Conservation (phyloP, 257 asterid species). For the Penstemon davidsonii region DNA sequence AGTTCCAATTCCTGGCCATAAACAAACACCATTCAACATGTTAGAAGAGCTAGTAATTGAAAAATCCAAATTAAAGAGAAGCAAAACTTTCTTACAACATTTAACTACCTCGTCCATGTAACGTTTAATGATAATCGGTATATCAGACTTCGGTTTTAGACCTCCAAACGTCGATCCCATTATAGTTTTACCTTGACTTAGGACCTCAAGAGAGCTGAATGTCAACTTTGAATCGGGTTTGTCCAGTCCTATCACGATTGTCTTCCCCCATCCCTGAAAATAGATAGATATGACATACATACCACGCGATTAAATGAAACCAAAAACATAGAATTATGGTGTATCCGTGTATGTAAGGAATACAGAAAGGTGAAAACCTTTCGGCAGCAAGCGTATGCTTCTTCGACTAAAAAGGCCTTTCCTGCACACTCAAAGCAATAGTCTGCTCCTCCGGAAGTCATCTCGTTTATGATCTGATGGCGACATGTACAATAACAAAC, state of each 20-base stretch:
- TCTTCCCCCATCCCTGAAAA: constrained; percentile 86
- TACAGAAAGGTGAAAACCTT: constrained; percentile 43
- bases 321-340: not conserved
- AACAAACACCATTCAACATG: not conserved
- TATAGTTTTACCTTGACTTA: constrained; percentile 45
- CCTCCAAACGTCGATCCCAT: constrained; percentile 63
- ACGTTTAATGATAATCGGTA: constrained; percentile 56
- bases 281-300: not conserved
- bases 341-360: not conserved
- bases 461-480: constrained; percentile 59
- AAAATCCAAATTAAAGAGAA: not conserved
- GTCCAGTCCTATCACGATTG: constrained; percentile 68
- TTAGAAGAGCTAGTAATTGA: not conserved
- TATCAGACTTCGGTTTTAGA: constrained; percentile 76
- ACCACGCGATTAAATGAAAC: not conserved
- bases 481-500: not conserved
- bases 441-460: constrained; percentile 92
- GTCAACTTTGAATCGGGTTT: constrained; percentile 52
- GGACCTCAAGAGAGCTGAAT: constrained; percentile 44
- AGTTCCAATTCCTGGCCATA: constrained; percentile 59
- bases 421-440: constrained; percentile 95
- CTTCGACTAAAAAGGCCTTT: constrained; percentile 57
- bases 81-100: not conserved
- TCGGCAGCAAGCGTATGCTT: constrained; percentile 72
- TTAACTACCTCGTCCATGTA: constrained; percentile 61